Evolutionary conservation across 1,284 basidiomycete species (phyloP), one percentile per base, ranked within the genome.

Genomic region (Ceratobasidium sp.): DNA sequence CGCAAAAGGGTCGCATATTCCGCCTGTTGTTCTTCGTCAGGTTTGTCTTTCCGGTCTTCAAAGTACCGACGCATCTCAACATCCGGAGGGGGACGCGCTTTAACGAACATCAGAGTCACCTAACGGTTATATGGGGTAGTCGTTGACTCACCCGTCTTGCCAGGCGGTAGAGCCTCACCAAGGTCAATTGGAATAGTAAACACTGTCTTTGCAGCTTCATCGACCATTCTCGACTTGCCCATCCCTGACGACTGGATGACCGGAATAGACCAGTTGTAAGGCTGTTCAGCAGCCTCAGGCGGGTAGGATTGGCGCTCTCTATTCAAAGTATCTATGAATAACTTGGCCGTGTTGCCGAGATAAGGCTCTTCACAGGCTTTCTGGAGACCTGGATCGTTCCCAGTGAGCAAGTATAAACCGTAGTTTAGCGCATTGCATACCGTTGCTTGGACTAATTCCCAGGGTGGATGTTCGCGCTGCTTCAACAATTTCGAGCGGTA

Each of bases 261-360:
- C n/a, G 66, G 32, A 22, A 68, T 68, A 7, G 66, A 68, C 66
- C 32, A 68, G 25, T 68, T 49, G n/a, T 68, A 68, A 37, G 66
- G 46, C 15, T n/a, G 62, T 8, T 22, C 17, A 8, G 7, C 62
- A 11, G 56, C 56, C 1, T 2, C 1, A 17, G 11, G 25, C 5
- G 25, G 4, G 37, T 49, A 9, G 1, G 51, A 51, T 6, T 5
- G 11, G 17, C 46, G 51, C 34, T 40, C 34, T 19, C 32, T 13
- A 3, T 68, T 52, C 2, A 68, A 40, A 13, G 49, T 68, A 1
- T 43, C 1, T 17, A 68, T 68, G 37, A 68, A 56, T n/a, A 54
- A 1, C 51, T 56, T 32, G 51, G 25, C 51, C 25, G 34, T 56
- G 5, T 37, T 19, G 2, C 66, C 66, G 7, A 15, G 6, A 32